phyloP scores from a whole-genome alignment of 805 yeast genomes.

The Yarrowia sp. region DNA sequence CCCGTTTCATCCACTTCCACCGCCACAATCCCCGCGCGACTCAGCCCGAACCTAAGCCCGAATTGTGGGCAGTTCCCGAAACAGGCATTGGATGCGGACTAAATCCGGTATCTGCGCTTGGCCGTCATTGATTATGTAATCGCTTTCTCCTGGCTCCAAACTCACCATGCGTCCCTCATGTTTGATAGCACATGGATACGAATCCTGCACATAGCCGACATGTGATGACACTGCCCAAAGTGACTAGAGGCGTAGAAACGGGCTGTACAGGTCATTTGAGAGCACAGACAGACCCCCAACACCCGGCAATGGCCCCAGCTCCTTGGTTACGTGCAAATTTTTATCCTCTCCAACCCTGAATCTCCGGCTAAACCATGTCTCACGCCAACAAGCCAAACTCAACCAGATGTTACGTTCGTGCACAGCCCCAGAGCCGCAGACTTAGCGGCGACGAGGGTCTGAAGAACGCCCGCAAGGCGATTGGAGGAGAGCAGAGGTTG shows the following conservation, averaged over 20 bases:
- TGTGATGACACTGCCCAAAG: not conserved
- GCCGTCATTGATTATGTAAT: slow-evolving; percentile 5
- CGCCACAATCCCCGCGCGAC: not conserved
- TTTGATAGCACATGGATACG: slow-evolving; percentile 17
- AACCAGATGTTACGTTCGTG: slow-evolving; percentile 8
- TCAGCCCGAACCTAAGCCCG: slow-evolving; percentile 7
- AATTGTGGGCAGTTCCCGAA: slow-evolving; percentile 3
- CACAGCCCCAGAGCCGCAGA: slow-evolving; percentile 33
- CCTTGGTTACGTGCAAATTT: slow-evolving; percentile 9
- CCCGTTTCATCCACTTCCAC: too few species aligned
- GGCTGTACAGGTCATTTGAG: too few species aligned
- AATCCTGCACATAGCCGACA: slow-evolving; percentile 8
- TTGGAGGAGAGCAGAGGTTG: slow-evolving; percentile 3
- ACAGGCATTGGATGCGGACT: slow-evolving; percentile 15
- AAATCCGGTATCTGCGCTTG: slow-evolving; percentile 14
- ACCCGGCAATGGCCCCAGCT: not conserved
- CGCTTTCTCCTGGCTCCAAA: not conserved
- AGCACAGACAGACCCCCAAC: too few species aligned
- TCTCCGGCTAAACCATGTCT: slow-evolving; percentile 23
- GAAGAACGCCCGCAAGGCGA: slow-evolving; percentile 5
- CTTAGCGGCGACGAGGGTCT: not conserved
- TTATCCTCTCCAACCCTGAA: slow-evolving; percentile 12
- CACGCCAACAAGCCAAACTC: not conserved
- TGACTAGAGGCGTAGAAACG: not conserved
- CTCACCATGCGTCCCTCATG: slow-evolving; percentile 13